Conservation (phyloP, 2,329 filamentous ascomycete genomes). For the Trichoderma gracile region DNA sequence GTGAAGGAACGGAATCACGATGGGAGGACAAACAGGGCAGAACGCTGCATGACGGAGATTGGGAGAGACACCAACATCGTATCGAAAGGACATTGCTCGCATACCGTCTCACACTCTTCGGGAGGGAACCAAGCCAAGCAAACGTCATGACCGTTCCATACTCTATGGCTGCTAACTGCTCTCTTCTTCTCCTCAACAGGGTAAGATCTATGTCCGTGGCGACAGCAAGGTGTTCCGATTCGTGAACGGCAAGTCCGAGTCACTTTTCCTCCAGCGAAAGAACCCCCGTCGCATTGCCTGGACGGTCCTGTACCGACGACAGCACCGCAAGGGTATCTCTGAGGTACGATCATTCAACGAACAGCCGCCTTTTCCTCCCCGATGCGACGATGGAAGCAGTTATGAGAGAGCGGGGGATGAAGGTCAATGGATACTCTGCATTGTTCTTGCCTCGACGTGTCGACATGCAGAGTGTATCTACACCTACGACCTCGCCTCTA, state of each 20-base stretch:
- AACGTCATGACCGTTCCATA: background rate
- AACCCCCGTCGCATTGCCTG: slow-evolving; percentile 99
- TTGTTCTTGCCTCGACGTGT: background rate
- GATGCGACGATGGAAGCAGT: background rate
- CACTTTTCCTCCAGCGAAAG: slow-evolving; percentile 99
- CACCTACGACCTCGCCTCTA: background rate
- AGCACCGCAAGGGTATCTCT: slow-evolving; percentile 99
- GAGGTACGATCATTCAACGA: slow-evolving; percentile 69
- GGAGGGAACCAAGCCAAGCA: background rate
- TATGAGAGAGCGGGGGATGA: background rate
- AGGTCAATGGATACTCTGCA: background rate
- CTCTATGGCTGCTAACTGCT: slow-evolving; percentile 11
- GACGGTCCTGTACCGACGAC: slow-evolving; percentile 96
- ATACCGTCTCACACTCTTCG: background rate
- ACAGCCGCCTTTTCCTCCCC: background rate
- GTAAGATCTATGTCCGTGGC: slow-evolving; percentile 99
- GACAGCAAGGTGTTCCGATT: slow-evolving; percentile 99
- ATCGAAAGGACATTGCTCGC: background rate
- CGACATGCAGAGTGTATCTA: background rate
- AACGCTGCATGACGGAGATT: background rate
- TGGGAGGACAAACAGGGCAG: background rate
- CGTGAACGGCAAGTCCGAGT: slow-evolving; percentile 99
- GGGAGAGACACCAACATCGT: background rate
- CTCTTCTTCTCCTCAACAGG: slow-evolving; percentile 56
- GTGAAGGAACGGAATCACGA: too few relatives aligned